Evolutionary conservation across 140 eudicot species (phyloP), one percentile per base, ranked within the genome.

Genomic region (Erigeron philadelphicus): DNA sequence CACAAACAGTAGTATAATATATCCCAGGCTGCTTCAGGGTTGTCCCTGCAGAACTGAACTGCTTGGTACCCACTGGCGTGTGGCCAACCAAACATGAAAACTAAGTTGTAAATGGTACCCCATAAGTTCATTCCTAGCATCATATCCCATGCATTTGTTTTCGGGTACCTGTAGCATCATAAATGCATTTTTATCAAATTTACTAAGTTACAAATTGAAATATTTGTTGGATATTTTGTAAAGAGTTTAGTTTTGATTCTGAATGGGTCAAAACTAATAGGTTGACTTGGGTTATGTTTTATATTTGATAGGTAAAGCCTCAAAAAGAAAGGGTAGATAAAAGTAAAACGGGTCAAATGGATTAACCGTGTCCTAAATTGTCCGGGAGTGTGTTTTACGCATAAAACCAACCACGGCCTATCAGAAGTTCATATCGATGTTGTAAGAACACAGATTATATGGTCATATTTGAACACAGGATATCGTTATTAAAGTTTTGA

Each of bases 41-140:
- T 85, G 60, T 83, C 79, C 77, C 77, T 77, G 94, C 99, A 89
- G 83, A 93, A 93, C 40, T 81, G 78, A 75, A 87, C 76, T 9
- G 97, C 99, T 56, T 85, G 84, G 60, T 76, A 93, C 15, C 99
- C 99, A 52, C 84, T 89, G 50, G 99, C 99, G 73, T 70, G 72
- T 13, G 97, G 99, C 88, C 90, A 93, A 12, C 99, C 97, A 75
- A 93, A 89, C 97, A 89, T 89, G 87, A 84, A 89, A 9, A 85
- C 72, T 76, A 72, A 17, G 61, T 89, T 93, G 84, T 89, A 89
- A 8, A 93, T 77, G 15, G 95, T 93, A 35, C 99, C 95, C 99
- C 97, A 93, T 53, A 93, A 78, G 77, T 93, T 93, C 99, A 93
- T 93, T 66, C 99, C 99, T 11, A 89, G 79, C 97, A 93, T 93